Percentiles rank a stretch among this genome's conserved stretches.
Evolutionary conservation across 129 eudicot genomes (phyloP).

Genomic region (Kitagawia praeruptora): DNA sequence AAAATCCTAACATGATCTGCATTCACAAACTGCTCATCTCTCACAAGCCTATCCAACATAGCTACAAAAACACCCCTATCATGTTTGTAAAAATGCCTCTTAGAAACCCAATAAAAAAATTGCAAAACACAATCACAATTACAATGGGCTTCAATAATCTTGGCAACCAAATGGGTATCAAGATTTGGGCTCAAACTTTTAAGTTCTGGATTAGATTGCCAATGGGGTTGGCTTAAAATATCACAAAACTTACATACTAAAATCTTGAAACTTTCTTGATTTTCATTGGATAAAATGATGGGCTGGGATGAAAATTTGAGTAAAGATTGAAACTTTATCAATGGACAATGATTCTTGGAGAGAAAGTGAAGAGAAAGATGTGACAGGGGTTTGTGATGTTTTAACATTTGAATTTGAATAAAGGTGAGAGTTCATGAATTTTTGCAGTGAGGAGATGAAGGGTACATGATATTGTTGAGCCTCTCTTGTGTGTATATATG

Average conservation of each 20-base stretch:
- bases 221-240: slow-evolving; percentile 32
- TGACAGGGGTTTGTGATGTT: background rate
- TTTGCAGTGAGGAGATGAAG: background rate
- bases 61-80: slow-evolving; percentile 47
- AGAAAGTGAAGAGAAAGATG: background rate
- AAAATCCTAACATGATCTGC: slow-evolving; percentile 58
- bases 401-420: background rate
- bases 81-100: slow-evolving; percentile 46
- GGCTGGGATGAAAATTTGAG: slow-evolving; percentile 31
- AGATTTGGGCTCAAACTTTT: slow-evolving; percentile 41
- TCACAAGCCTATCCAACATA: slow-evolving; percentile 62
- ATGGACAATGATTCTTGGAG: background rate
- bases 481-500: background rate
- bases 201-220: slow-evolving; percentile 48
- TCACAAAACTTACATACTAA: slow-evolving; percentile 42
- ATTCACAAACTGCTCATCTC: slow-evolving; percentile 26
- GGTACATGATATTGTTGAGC: background rate
- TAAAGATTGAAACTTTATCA: slow-evolving; percentile 17
- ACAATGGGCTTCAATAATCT: slow-evolving; percentile 31
- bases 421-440: background rate
- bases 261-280: slow-evolving; percentile 6
- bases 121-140: slow-evolving; percentile 34
- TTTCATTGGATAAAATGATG: slow-evolving; percentile 3
- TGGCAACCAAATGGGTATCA: slow-evolving; percentile 40
- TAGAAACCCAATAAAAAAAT: slow-evolving; percentile 67